Base-by-base conservation (phyloP, 306 rosid genomes). In the Vigna radiata region DNA sequence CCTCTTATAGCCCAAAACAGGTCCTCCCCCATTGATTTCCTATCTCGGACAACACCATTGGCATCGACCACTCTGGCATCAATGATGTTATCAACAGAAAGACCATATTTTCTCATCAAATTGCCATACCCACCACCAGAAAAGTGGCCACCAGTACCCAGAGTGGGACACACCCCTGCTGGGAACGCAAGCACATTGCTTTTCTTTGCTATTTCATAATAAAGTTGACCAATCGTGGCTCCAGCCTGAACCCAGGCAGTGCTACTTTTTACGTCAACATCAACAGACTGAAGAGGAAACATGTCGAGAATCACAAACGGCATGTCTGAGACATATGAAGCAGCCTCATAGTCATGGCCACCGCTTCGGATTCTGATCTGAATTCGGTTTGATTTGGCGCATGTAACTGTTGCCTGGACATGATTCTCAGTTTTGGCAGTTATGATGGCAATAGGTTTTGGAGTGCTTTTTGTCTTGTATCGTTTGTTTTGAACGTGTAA, bases 111-210 rank as follows among this genome's bases (percentile, higher is more conserved):
- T 76, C 97, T 87, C 83, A 94, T 27, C 83, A 94, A n/a, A 68
- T 81, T 90, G 0, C 98, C 96, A 23, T 94, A 91, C 0, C 98
- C 98, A 18, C 97, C 97, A 2, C 94, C 94, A 19, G 89, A 84
- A 15, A 91, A 15, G 36, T 94, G 96, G 0, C 98, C 96, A 5
- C 97, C 96, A 2, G 72, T 53, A 2, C 94, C 97, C 3, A 94
- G 43, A 1, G 90, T 41, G n/a, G 72, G 21, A 8, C 97, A 85
- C 2, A 89, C 60, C 7, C 98, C 93, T 0, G 87, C 88, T 0
- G 97, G 91, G 63, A 85, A 85, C 0, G 70, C 86, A 70, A 55
- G 68, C 0, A 52, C 50, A 0, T 14, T 9, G 21, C 76, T 82
- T 33, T 55, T 33, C 10, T 74, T 4, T 1, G 56, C 58, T 29